A percentile compares a stretch with the other conserved stretches of the same genome.
Evolutionary conservation across 2,329 filamentous ascomycete species (phyloP).

Genomic region (Albophoma yamanashiensis): DNA sequence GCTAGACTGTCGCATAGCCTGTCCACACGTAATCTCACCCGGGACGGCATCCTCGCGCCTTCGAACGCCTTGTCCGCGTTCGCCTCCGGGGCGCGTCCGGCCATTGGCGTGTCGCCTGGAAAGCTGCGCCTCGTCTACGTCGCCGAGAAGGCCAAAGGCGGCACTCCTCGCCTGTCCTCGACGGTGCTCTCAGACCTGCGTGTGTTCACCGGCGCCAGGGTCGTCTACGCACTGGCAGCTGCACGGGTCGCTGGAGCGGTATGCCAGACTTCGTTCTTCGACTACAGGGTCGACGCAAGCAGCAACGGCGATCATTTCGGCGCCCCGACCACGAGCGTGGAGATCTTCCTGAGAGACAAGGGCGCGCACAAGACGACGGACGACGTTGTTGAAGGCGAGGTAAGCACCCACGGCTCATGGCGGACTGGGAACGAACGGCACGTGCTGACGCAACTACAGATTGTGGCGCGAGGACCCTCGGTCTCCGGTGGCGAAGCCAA

Average conservation of each 20-base stretch:
- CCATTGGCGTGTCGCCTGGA: slow-evolving; percentile 51
- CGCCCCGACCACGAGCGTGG: slow-evolving; percentile 66
- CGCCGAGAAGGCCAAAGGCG: slow-evolving; percentile 58
- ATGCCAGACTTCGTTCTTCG: slow-evolving; percentile 77
- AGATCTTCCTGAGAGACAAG: slow-evolving; percentile 62
- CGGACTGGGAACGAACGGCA: not conserved
- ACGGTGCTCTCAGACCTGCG: slow-evolving; percentile 68
- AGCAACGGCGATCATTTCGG: slow-evolving; percentile 62
- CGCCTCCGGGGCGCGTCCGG: slow-evolving; percentile 45
- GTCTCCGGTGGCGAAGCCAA: slow-evolving; percentile 58
- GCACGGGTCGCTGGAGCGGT: slow-evolving; percentile 79
- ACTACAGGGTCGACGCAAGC: slow-evolving; percentile 56
- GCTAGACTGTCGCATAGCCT: slow-evolving; percentile 60
- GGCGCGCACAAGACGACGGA: slow-evolving; percentile 52
- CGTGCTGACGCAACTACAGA: slow-evolving; percentile 28
- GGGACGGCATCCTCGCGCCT: slow-evolving; percentile 61
- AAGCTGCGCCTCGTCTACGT: slow-evolving; percentile 75
- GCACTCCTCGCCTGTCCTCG: slow-evolving; percentile 54
- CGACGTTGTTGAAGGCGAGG: slow-evolving; percentile 50
- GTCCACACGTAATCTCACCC: slow-evolving; percentile 56
- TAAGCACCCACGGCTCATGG: slow-evolving; percentile 25
- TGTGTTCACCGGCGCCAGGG: slow-evolving; percentile 66
- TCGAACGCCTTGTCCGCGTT: slow-evolving; percentile 39
- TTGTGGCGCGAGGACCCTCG: slow-evolving; percentile 61
- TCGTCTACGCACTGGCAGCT: slow-evolving; percentile 78